Evolutionary conservation across 441 rosid genomes (phyloP).

Genomic region (Euphorbia celastroides): DNA sequence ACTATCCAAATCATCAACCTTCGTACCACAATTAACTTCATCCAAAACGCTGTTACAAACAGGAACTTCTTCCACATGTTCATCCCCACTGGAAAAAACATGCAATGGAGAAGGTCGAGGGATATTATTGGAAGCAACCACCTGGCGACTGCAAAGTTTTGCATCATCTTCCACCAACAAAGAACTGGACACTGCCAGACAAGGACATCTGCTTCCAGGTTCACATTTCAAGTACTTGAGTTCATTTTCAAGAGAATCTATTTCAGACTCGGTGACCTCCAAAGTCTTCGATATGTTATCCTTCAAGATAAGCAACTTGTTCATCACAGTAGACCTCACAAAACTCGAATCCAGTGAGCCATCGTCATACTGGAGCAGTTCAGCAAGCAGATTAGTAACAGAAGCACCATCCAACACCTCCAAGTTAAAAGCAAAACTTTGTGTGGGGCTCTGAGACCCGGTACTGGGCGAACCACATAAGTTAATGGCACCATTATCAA

Average conservation of each 20-base stretch:
- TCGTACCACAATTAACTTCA: slow-evolving; percentile 32
- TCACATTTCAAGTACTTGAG: slow-evolving; percentile 46
- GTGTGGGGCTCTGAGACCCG: slow-evolving; percentile 49
- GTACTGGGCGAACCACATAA: slow-evolving; percentile 55
- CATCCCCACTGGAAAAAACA: slow-evolving; percentile 37
- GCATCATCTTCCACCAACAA: slow-evolving; percentile 24
- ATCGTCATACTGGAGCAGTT: slow-evolving; percentile 66
- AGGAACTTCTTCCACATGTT: slow-evolving; percentile 28
- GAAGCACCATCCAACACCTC: slow-evolving; percentile 63
- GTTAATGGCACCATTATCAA: slow-evolving; percentile 50
- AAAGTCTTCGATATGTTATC: slow-evolving; percentile 57
- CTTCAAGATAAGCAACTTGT: slow-evolving; percentile 63
- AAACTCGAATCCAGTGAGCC: slow-evolving; percentile 54
- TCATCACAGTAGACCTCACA: slow-evolving; percentile 46
- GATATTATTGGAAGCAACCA: slow-evolving; percentile 16
- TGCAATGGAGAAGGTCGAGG: slow-evolving; percentile 45
- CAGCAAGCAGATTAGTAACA: slow-evolving; percentile 48
- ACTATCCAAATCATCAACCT: slow-evolving; percentile 57
- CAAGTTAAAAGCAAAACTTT: slow-evolving; percentile 50
- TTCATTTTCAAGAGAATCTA: slow-evolving; percentile 82
- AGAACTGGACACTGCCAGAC: slow-evolving; percentile 33
- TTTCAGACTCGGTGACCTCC: slow-evolving; percentile 82
- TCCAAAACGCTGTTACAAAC: slow-evolving; percentile 33
- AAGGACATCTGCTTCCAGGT: slow-evolving; percentile 28
- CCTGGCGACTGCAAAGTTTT: slow-evolving; percentile 33